Conservation (phyloP, 352 stramenopile species). For the Phytophthora nicotianae region DNA sequence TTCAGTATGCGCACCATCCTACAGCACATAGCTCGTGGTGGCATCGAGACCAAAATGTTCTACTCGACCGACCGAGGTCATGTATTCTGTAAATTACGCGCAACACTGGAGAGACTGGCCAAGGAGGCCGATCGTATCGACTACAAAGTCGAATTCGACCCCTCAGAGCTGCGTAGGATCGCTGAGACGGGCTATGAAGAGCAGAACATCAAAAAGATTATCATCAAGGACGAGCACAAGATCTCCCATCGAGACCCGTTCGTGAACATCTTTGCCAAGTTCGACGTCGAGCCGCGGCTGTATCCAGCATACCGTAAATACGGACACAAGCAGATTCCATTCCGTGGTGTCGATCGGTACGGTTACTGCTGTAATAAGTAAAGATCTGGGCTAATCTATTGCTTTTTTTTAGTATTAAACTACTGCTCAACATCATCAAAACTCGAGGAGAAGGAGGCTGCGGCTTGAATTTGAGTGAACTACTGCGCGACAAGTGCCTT, state of each 20-base stretch:
- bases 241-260: slow-evolving; percentile 67
- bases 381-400: not conserved
- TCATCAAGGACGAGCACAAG: slow-evolving; percentile 52
- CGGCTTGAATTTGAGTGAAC: slow-evolving; percentile 55
- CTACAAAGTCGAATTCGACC: slow-evolving; percentile 82
- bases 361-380: too few relatives aligned
- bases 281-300: slow-evolving; percentile 68
- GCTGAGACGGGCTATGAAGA: slow-evolving; percentile 60
- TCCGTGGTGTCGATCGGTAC: slow-evolving; percentile 71
- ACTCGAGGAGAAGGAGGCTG: slow-evolving; percentile 62
- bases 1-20: slow-evolving; percentile 75
- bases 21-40: slow-evolving; percentile 63
- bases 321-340: slow-evolving; percentile 68
- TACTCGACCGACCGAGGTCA: slow-evolving; percentile 70
- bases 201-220: slow-evolving; percentile 66
- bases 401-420: slow-evolving; percentile 53
- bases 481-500: slow-evolving; percentile 63
- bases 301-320: slow-evolving; percentile 74
- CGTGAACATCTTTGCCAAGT: slow-evolving; percentile 81
- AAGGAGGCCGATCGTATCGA: slow-evolving; percentile 80
- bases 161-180: slow-evolving; percentile 56
- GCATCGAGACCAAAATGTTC: slow-evolving; percentile 88
- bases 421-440: slow-evolving; percentile 77
- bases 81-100: slow-evolving; percentile 82
- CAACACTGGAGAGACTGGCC: slow-evolving; percentile 62